These are phyloP conservation scores for Boletus bicolor DNA, from an alignment of 768 basidiomycete species.

Conservation along the genomic window DNA sequence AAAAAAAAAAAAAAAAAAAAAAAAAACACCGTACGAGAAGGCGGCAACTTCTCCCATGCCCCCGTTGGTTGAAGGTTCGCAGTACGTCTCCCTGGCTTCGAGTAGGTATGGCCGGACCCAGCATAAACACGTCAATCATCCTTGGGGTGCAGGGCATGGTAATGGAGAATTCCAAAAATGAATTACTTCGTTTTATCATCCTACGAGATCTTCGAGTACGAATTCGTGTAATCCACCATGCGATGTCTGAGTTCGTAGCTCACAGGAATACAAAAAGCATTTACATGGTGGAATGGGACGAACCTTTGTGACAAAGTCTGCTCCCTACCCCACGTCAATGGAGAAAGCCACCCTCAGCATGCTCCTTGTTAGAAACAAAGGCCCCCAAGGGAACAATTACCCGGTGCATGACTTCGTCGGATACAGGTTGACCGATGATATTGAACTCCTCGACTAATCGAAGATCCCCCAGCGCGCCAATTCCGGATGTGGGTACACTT, in stretches of 20 bases:
- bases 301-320: conserved; percentile 3
- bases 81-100: conserved; percentile 7
- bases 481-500: conserved; percentile 6
- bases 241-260: conserved; percentile 13
- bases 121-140: conserved; percentile 10
- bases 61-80: conserved; percentile 3
- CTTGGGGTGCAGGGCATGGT: background rate
- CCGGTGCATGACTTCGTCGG: conserved; percentile 6
- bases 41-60: conserved; percentile 2
- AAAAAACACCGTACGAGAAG: conserved; percentile 1
- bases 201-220: conserved; percentile 1
- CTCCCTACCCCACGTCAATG: conserved; percentile 10
- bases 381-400: conserved; percentile 15
- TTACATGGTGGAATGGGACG: conserved; percentile 7
- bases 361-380: conserved; percentile 4
- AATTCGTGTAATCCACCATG: conserved; percentile 16
- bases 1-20: conserved; percentile 10
- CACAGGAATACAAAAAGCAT: conserved; percentile 7
- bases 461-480: background rate
- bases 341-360: conserved; percentile 13
- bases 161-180: conserved; percentile 9
- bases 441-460: conserved; percentile 15
- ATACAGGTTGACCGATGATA: conserved; percentile 12
- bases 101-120: conserved; percentile 8
- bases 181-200: conserved; percentile 9